Conservation (phyloP, 2,329 filamentous ascomycete species). For the Claviceps capensis region DNA sequence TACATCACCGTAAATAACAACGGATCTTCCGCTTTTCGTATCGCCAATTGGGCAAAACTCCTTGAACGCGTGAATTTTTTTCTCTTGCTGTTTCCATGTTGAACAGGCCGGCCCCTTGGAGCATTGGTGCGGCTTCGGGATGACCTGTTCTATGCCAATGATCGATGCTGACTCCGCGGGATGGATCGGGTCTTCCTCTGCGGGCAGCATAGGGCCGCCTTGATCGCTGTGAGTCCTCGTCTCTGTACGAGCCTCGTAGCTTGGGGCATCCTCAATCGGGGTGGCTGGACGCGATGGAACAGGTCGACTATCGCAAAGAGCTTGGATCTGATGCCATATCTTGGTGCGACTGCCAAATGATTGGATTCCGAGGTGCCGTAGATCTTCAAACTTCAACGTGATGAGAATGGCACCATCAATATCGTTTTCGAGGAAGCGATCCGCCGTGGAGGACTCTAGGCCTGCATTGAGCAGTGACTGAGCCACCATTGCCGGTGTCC, state of each 20-base stretch:
- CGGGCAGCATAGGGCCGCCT: slow-evolving; percentile 19
- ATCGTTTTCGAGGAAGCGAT: slow-evolving; percentile 83
- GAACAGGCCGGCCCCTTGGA: slow-evolving; percentile 75
- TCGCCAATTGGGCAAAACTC: slow-evolving; percentile 58
- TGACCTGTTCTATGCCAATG: slow-evolving; percentile 78
- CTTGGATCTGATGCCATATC: slow-evolving; percentile 67
- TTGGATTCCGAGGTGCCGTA: slow-evolving; percentile 66
- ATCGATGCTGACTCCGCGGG: slow-evolving; percentile 80
- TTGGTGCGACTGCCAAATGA: slow-evolving; percentile 72
- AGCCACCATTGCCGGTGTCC: slow-evolving; percentile 65
- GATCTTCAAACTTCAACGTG: slow-evolving; percentile 81
- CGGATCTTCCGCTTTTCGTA: slow-evolving; percentile 43
- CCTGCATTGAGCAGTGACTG: slow-evolving; percentile 78
- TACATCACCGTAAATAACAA: slow-evolving; percentile 66
- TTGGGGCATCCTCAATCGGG: slow-evolving; percentile 46
- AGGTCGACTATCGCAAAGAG: slow-evolving; percentile 44
- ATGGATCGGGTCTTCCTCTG: slow-evolving; percentile 54
- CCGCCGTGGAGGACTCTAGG: slow-evolving; percentile 62
- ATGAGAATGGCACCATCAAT: slow-evolving; percentile 80
- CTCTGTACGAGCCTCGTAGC: slow-evolving; percentile 35
- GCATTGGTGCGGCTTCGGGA: slow-evolving; percentile 74
- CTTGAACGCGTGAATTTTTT: slow-evolving; percentile 59
- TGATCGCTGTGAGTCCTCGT: slow-evolving; percentile 23
- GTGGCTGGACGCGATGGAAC: slow-evolving; percentile 40
- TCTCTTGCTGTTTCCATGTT: slow-evolving; percentile 71